Evolutionary conservation across 805 yeast genomes (phyloP), one percentile per base, ranked within the genome.

Genomic region (Wickerhamiella shivajii): DNA sequence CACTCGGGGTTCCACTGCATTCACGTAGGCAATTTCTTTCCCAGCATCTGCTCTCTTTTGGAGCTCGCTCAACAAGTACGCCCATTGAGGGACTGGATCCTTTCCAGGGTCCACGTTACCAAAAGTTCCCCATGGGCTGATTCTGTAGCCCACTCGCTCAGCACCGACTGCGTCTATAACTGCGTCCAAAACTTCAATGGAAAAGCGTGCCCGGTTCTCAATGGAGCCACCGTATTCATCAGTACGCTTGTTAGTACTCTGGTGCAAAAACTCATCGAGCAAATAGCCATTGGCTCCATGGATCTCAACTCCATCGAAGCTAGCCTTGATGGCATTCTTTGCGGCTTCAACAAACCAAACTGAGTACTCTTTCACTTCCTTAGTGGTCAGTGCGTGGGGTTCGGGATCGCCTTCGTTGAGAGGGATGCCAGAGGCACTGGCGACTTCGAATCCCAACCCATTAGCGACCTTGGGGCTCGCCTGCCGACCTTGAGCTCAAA

Each of bases 221-320:
- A 71, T 57, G 2, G 66, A 55, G 5, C 79, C 79, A 29, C 80
- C 81, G 42, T 72, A 75, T 41, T 64, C 59, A 46, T 75, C 83
- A 1, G 66, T 65, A 47, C 83, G 62, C 38, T 56, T 49, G 52
- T 76, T 73, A 18, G 66, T 52, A 27, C 47, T 43, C 1, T 56
- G 52, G 21, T 67, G 61, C 34, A 68, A 43, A 42, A 75, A 72
- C 44, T 63, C 60, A 44, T 61, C 57, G 23, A 67, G 39, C 31
- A 74, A 50, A 44, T 68, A 72, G 2, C 81, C 80, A 49, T 73
- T 72, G 16, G 83, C 83, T 24, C 60, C 60, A 49, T 75, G 80
- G 32, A 75, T 56, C 46, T 73, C 80, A 29, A 77, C 67, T 41
- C 74, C 74, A 50, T 77, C 81, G 33, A 68, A 62, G 1, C 74